Conservation (phyloP, 768 basidiomycete species). For the Mrakia gelida region DNA sequence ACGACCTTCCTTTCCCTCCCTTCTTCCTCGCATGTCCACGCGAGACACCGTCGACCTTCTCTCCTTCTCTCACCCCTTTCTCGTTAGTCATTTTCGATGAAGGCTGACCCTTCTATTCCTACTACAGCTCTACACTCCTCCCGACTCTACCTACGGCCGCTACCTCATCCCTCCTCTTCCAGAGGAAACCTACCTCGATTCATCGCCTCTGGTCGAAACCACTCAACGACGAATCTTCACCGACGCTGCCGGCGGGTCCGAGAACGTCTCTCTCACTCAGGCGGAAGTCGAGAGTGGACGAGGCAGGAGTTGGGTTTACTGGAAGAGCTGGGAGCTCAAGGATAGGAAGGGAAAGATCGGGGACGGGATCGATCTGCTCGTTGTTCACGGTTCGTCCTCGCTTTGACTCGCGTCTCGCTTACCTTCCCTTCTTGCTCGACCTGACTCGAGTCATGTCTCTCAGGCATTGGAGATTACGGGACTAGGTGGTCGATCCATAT, state of each 20-base stretch:
- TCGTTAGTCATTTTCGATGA: neutral
- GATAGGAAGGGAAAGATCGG: slow-evolving; percentile 15
- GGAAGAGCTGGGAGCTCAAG: slow-evolving; percentile 24
- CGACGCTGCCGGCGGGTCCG: neutral
- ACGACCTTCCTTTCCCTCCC: neutral
- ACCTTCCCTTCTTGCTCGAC: neutral
- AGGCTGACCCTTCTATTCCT: neutral
- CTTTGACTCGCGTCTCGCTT: neutral
- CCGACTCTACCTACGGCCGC: slow-evolving; percentile 23
- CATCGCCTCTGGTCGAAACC: neutral
- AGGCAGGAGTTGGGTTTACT: slow-evolving; percentile 25
- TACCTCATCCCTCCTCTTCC: slow-evolving; percentile 22
- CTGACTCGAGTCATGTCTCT: neutral
- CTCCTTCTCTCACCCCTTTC: neutral
- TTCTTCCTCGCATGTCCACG: no score
- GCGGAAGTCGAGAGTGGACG: slow-evolving; percentile 10
- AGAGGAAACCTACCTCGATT: slow-evolving; percentile 16
- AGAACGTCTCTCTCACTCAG: slow-evolving; percentile 16
- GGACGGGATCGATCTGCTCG: slow-evolving; percentile 7
- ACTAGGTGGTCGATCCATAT: slow-evolving; percentile 18
- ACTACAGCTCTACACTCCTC: slow-evolving; percentile 28
- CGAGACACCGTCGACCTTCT: neutral
- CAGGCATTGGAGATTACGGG: slow-evolving; percentile 28
- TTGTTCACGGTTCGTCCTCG: slow-evolving; percentile 9
- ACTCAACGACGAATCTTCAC: slow-evolving; percentile 19